Conservation (phyloP, 2,329 filamentous ascomycete genomes). For the Epichloe aotearoae region DNA sequence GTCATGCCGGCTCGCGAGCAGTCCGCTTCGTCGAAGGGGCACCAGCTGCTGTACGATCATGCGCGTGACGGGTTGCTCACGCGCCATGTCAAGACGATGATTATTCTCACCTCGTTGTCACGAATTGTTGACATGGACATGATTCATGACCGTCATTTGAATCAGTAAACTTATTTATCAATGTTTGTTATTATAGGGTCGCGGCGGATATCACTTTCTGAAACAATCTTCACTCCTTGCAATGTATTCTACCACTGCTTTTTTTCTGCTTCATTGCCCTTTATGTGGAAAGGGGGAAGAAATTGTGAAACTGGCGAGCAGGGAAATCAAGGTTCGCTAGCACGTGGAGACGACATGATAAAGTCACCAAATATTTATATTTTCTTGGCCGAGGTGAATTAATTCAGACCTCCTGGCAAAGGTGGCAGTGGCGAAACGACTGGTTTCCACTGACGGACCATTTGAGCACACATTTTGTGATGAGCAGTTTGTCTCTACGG, state of each 20-base stretch:
- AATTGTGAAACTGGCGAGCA: neutral
- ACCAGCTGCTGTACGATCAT: slow-evolving; percentile 23
- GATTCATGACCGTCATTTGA: neutral
- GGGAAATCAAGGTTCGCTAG: slow-evolving; percentile 10
- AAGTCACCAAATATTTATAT: slow-evolving; percentile 16
- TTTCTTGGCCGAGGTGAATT: slow-evolving; percentile 7
- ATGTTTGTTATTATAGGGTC: neutral
- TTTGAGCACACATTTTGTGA: slow-evolving; percentile 3
- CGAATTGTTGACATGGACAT: neutral
- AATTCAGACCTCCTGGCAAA: slow-evolving; percentile 1
- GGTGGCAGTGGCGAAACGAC: neutral
- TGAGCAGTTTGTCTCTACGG: neutral
- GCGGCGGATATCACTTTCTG: neutral
- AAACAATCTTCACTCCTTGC: slow-evolving; percentile 1
- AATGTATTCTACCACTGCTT: slow-evolving; percentile 3
- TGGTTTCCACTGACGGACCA: neutral
- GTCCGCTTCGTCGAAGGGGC: slow-evolving; percentile 29
- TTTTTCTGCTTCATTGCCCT: neutral
- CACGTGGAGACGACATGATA: slow-evolving; percentile 18
- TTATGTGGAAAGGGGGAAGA: neutral
- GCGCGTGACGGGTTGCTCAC: slow-evolving; percentile 20
- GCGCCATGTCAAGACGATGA: neutral
- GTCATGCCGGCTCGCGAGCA: slow-evolving; percentile 24
- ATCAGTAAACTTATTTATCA: neutral
- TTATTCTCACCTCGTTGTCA: neutral